Conservation (phyloP, 345 rosid genomes). For the Boechera divaricarpa region DNA sequence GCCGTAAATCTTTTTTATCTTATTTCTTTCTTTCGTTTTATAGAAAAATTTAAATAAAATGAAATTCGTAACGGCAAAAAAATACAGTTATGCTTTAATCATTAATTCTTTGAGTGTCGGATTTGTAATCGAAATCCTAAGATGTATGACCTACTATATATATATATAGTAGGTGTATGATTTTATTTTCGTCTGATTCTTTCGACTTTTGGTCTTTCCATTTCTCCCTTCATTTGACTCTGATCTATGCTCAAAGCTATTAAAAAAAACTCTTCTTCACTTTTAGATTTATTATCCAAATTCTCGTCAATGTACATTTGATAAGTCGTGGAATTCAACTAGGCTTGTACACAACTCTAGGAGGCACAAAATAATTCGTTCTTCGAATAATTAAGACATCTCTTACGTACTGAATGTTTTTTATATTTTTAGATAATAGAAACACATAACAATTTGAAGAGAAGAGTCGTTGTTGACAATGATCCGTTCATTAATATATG, state of each 20-base stretch:
- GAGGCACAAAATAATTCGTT: background rate
- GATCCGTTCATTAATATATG: constrained; percentile 28
- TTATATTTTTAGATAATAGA: background rate
- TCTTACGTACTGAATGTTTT: background rate
- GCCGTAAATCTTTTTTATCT: background rate
- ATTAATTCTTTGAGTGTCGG: background rate
- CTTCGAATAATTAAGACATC: background rate
- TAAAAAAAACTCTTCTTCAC: background rate
- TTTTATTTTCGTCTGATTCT: background rate
- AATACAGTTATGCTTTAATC: background rate
- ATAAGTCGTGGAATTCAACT: background rate
- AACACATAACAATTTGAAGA: background rate
- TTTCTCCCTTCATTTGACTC: background rate
- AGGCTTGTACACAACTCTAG: constrained; percentile 17
- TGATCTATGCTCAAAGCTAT: background rate
- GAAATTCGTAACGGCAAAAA: background rate
- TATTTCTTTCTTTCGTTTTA: background rate
- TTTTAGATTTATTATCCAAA: constrained; percentile 4
- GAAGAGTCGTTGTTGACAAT: constrained; percentile 25
- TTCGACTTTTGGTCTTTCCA: background rate
- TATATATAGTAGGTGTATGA: background rate
- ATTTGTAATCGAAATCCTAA: background rate
- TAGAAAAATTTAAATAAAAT: background rate
- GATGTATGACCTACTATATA: too few species aligned
- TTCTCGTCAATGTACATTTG: background rate